Conservation (phyloP, 768 basidiomycete genomes). For the Mycena albidolilacea region DNA sequence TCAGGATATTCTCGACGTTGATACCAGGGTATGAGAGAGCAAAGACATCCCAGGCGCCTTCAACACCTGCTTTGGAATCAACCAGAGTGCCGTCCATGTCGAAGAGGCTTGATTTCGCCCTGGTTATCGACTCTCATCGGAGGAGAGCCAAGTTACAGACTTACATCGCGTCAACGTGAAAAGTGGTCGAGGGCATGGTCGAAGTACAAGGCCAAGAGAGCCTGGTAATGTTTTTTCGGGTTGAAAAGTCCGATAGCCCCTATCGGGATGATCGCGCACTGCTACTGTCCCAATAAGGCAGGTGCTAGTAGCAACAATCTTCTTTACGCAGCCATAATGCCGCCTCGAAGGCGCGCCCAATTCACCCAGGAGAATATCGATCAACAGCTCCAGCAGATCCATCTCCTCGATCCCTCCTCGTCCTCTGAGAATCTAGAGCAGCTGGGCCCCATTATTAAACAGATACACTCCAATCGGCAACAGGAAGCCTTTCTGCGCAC, state of each 20-base stretch:
- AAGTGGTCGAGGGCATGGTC: slow-evolving; percentile 53
- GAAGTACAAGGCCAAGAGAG: slow-evolving; percentile 10
- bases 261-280: neutral
- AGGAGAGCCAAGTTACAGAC: slow-evolving; percentile 26
- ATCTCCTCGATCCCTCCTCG: slow-evolving; percentile 88
- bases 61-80: slow-evolving; percentile 87
- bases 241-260: slow-evolving; percentile 13
- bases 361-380: slow-evolving; percentile 90
- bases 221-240: slow-evolving; percentile 17
- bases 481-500: slow-evolving; percentile 93
- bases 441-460: slow-evolving; percentile 94
- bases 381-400: slow-evolving; percentile 92
- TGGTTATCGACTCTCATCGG: slow-evolving; percentile 1
- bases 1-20: slow-evolving; percentile 72
- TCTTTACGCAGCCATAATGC: slow-evolving; percentile 60
- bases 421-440: slow-evolving; percentile 96
- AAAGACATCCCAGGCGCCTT: slow-evolving; percentile 88
- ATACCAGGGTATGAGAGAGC: slow-evolving; percentile 76
- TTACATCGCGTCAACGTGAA: slow-evolving; percentile 62
- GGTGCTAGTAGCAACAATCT: slow-evolving; percentile 6
- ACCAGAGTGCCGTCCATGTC: slow-evolving; percentile 90
- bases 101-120: slow-evolving; percentile 66
- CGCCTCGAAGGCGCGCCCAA: slow-evolving; percentile 80
- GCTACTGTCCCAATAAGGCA: neutral
- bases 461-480: slow-evolving; percentile 88